Conservation (phyloP, 306 rosid genomes). For the Lathyrus aphaca region DNA sequence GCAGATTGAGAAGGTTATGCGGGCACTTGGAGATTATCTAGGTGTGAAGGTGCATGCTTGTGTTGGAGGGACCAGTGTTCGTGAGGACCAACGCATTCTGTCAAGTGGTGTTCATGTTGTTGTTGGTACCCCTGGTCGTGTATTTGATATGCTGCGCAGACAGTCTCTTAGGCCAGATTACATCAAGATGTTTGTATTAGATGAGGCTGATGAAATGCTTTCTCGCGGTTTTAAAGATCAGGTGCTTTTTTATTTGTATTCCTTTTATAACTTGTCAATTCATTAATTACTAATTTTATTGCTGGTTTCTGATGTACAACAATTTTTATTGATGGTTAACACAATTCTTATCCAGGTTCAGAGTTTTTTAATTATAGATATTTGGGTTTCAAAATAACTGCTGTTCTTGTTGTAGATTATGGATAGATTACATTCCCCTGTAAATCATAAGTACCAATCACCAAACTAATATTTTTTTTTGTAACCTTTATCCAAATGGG, state of each 20-base stretch:
- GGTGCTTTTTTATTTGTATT: slow-evolving; percentile 42
- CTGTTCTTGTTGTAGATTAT: neutral
- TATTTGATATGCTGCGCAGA: slow-evolving; percentile 81
- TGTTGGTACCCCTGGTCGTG: slow-evolving; percentile 90
- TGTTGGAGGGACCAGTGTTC: slow-evolving; percentile 84
- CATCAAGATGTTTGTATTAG: slow-evolving; percentile 83
- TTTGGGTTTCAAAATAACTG: neutral
- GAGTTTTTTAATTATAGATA: neutral
- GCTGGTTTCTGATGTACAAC: neutral
- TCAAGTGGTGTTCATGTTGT: slow-evolving; percentile 84
- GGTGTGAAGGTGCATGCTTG: slow-evolving; percentile 87
- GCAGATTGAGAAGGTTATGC: slow-evolving; percentile 90
- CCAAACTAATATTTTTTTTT: neutral
- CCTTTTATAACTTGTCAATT: neutral
- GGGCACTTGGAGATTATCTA: slow-evolving; percentile 86
- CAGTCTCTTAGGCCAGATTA: slow-evolving; percentile 74
- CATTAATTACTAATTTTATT: neutral
- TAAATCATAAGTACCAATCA: no score
- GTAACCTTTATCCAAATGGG: neutral
- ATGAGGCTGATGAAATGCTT: slow-evolving; percentile 93
- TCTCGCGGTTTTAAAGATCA: slow-evolving; percentile 86
- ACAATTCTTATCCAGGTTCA: neutral
- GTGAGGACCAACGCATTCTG: slow-evolving; percentile 79
- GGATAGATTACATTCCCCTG: neutral
- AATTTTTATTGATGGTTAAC: neutral